Evolutionary conservation across 257 asterid species (phyloP).

Genomic region (Hygrophila difformis): DNA sequence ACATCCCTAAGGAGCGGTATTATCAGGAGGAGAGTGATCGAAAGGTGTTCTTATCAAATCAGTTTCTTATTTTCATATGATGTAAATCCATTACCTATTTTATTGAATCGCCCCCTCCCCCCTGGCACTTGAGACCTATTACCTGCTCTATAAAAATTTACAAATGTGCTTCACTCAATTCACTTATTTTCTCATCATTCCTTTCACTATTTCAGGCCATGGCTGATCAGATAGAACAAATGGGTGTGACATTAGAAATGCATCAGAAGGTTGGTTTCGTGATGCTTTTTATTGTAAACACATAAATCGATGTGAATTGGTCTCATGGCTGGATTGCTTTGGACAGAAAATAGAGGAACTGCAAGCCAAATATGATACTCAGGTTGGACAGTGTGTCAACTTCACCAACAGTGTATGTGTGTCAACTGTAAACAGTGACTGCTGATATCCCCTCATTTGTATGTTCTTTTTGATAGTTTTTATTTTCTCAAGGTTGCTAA

Average conservation of each 20-base stretch:
- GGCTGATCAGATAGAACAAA: constrained; percentile 78
- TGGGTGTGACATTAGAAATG: constrained; percentile 54
- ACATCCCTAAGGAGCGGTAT: constrained; percentile 71
- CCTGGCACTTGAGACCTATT: not conserved
- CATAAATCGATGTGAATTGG: not conserved
- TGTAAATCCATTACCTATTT: too few species aligned
- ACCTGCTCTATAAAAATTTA: not conserved
- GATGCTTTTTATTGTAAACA: not conserved
- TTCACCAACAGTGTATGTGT: constrained; percentile 44
- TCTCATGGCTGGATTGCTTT: not conserved
- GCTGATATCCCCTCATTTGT: constrained; percentile 2
- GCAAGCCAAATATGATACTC: constrained; percentile 41
- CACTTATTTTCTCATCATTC: not conserved
- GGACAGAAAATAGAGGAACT: constrained; percentile 52
- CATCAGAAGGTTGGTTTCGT: constrained; percentile 43
- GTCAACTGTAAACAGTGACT: constrained; percentile 31
- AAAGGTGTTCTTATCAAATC: too few species aligned
- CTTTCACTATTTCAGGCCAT: constrained; percentile 37
- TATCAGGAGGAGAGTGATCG: constrained; percentile 64
- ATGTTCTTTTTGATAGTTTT: not conserved
- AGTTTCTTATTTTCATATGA: too few species aligned
- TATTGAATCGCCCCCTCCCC: not conserved
- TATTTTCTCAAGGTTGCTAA: constrained; percentile 4
- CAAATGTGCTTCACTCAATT: too few species aligned
- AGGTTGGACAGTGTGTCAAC: constrained; percentile 42